Conservation (phyloP, 805 yeast species). For the Teunomyces panamensis region DNA sequence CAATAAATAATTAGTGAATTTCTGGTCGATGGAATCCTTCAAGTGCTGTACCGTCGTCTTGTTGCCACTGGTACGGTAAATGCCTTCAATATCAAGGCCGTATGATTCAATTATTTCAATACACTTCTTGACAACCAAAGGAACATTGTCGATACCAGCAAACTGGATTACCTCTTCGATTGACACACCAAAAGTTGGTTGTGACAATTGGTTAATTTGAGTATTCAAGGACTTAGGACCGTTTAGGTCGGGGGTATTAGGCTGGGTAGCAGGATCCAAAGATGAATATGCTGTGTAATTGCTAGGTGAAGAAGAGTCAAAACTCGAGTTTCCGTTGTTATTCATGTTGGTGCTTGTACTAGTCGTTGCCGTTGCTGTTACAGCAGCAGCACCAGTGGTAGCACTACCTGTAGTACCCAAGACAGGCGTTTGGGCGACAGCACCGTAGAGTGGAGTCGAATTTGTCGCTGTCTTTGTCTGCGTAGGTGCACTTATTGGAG, state of each 20-base stretch:
- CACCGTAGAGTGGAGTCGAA: not conserved
- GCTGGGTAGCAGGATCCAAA: slow-evolving; percentile 33
- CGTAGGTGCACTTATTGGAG: not conserved
- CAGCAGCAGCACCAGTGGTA: not conserved
- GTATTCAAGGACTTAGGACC: slow-evolving; percentile 32
- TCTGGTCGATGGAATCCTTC: slow-evolving; percentile 66
- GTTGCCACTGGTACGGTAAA: slow-evolving; percentile 84
- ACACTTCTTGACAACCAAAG: slow-evolving; percentile 84
- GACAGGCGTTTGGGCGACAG: not conserved
- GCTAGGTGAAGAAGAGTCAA: not conserved
- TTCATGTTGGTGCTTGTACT: not conserved
- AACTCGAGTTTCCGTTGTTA: not conserved
- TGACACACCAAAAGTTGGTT: slow-evolving; percentile 76
- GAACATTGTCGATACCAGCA: slow-evolving; percentile 87
- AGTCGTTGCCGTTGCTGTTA: not conserved
- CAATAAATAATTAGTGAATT: slow-evolving; percentile 60
- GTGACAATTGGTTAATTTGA: slow-evolving; percentile 16
- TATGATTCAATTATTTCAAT: slow-evolving; percentile 79
- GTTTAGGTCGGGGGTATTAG: slow-evolving; percentile 30
- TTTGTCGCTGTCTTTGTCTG: not conserved
- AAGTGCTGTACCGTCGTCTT: slow-evolving; percentile 69
- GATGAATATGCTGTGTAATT: slow-evolving; percentile 14
- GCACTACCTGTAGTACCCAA: not conserved
- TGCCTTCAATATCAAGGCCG: slow-evolving; percentile 85
- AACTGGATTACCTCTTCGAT: slow-evolving; percentile 72